Evolutionary conservation across 1,284 basidiomycete species (phyloP).

Genomic region (Sanghuangporus sanghuang): DNA sequence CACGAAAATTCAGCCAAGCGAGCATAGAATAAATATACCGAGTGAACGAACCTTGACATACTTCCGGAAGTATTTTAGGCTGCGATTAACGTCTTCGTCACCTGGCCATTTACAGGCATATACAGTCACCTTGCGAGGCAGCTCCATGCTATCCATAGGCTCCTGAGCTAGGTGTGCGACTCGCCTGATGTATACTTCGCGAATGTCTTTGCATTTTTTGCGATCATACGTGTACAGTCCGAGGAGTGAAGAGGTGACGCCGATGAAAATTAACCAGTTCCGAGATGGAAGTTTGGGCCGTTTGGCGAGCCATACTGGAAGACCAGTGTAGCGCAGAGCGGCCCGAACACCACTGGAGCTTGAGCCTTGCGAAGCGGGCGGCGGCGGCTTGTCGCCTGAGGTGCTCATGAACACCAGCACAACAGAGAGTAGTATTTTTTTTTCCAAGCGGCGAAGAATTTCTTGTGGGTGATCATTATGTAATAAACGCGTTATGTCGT

Average conservation of each 20-base stretch:
- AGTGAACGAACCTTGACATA: slow-evolving; percentile 82
- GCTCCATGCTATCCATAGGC: slow-evolving; percentile 60
- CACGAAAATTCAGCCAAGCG: slow-evolving; percentile 11
- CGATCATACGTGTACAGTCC: slow-evolving; percentile 86
- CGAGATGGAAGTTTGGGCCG: slow-evolving; percentile 80
- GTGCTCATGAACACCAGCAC: slow-evolving; percentile 6
- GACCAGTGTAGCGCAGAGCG: slow-evolving; percentile 59
- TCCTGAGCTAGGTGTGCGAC: slow-evolving; percentile 76
- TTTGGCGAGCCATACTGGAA: slow-evolving; percentile 72
- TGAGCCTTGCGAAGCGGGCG: not conserved
- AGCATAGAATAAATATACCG: slow-evolving; percentile 4
- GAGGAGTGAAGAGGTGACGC: slow-evolving; percentile 63
- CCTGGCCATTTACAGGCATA: slow-evolving; percentile 90
- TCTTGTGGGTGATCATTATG: not conserved
- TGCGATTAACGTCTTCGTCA: slow-evolving; percentile 88
- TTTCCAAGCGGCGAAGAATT: not conserved
- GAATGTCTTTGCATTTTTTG: slow-evolving; percentile 70
- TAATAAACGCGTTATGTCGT: not conserved
- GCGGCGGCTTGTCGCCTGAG: slow-evolving; percentile 3
- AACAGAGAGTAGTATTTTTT: not conserved
- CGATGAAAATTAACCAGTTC: slow-evolving; percentile 91
- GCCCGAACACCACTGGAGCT: slow-evolving; percentile 36
- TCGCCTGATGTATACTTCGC: slow-evolving; percentile 72
- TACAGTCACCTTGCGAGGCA: slow-evolving; percentile 80
- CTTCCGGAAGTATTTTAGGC: slow-evolving; percentile 86